Evolutionary conservation across 768 basidiomycete genomes (phyloP).

Genomic region (Lactifluus echinatus): DNA sequence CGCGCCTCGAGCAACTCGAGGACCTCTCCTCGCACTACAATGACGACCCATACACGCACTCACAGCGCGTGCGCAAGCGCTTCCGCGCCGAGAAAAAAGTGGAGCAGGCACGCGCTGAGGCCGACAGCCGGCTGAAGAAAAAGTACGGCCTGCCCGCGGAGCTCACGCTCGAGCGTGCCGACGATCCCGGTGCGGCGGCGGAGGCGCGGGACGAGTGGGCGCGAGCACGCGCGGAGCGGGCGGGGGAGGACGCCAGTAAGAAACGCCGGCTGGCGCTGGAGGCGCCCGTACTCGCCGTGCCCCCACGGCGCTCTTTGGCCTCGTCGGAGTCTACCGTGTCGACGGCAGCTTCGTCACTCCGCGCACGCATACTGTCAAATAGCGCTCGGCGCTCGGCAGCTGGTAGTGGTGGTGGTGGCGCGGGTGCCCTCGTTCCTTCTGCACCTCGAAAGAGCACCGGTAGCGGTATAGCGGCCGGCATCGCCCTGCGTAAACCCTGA

Average conservation of each 20-base stretch:
- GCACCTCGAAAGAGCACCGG: conserved; percentile 2
- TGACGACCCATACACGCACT: conserved; percentile 80
- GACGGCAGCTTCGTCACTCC: conserved; percentile 12
- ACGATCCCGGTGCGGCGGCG: conserved; percentile 41
- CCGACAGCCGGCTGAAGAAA: conserved; percentile 63
- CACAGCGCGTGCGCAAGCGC: conserved; percentile 60
- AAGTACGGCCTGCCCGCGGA: conserved; percentile 70
- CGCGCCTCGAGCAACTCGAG: conserved; percentile 76
- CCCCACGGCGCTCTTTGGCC: neutral
- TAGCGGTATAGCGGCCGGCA: conserved; percentile 6
- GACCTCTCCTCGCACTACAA: conserved; percentile 69
- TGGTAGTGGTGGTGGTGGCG: neutral
- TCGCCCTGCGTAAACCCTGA: conserved; percentile 12
- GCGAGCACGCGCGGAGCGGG: conserved; percentile 41
- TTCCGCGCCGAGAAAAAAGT: conserved; percentile 86
- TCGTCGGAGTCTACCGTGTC: conserved; percentile 1
- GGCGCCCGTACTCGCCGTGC: conserved; percentile 3
- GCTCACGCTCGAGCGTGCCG: conserved; percentile 57
- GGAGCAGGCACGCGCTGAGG: conserved; percentile 53
- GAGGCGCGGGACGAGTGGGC: conserved; percentile 61
- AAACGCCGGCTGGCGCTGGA: conserved; percentile 33
- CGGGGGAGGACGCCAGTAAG: conserved; percentile 36
- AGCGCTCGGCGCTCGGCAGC: conserved; percentile 8
- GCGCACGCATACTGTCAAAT: conserved; percentile 17
- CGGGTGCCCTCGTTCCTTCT: neutral